Percentiles rank a stretch among this genome's conserved stretches.
Evolutionary conservation across 257 asterid species (phyloP).

Genomic region (Gentiana macrophylla): DNA sequence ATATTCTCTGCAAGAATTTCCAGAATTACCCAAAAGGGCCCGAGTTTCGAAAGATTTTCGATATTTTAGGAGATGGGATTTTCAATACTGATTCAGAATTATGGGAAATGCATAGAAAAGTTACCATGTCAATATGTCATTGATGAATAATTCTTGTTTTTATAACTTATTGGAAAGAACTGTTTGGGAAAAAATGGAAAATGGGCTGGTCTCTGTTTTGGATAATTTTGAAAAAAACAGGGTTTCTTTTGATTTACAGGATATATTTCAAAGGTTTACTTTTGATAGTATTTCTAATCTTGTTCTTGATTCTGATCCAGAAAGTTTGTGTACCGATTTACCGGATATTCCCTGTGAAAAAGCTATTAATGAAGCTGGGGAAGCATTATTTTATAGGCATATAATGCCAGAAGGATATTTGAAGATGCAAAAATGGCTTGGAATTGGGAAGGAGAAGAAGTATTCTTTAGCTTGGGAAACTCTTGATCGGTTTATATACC

Average conservation of each 20-base stretch:
- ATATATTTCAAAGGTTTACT: slow-evolving; percentile 28
- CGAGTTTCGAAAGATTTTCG: slow-evolving; percentile 30
- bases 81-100: slow-evolving; percentile 37
- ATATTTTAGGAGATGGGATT: slow-evolving; percentile 37
- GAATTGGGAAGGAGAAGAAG: slow-evolving; percentile 27
- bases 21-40: slow-evolving; percentile 35
- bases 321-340: slow-evolving; percentile 12
- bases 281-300: slow-evolving; percentile 35
- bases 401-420: slow-evolving; percentile 26
- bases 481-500: too few relatives aligned
- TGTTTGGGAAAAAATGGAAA: slow-evolving; percentile 24
- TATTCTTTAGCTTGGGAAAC: neutral
- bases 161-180: slow-evolving; percentile 24
- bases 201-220: slow-evolving; percentile 28
- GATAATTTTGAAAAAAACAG: slow-evolving; percentile 1
- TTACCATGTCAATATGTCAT: slow-evolving; percentile 40
- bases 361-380: slow-evolving; percentile 31
- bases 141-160: slow-evolving; percentile 15
- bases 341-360: slow-evolving; percentile 12
- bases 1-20: slow-evolving; percentile 13
- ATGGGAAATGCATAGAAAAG: slow-evolving; percentile 37
- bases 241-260: slow-evolving; percentile 26
- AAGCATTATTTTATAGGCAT: slow-evolving; percentile 31
- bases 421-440: slow-evolving; percentile 25
- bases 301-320: slow-evolving; percentile 36